Conservation (phyloP, 805 yeast genomes). For the Limtongozyma cylindracea region DNA sequence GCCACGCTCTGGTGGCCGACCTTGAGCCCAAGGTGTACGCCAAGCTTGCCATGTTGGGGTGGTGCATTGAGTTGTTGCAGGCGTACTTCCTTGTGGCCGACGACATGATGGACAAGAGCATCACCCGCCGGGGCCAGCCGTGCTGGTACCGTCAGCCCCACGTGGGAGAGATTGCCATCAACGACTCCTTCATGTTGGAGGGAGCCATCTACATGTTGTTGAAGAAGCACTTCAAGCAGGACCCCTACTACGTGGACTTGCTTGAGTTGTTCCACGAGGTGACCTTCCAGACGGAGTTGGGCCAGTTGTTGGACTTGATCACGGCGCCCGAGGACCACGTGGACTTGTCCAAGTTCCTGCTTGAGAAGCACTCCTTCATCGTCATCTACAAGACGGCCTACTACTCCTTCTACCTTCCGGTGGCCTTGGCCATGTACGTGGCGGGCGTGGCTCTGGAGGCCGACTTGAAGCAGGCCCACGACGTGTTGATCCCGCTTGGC, state of each 20-base stretch:
- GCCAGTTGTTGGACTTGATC: slow-evolving; percentile 83
- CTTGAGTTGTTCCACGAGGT: slow-evolving; percentile 91
- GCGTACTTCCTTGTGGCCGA: slow-evolving; percentile 95
- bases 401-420: slow-evolving; percentile 93
- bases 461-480: slow-evolving; percentile 74
- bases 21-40: slow-evolving; percentile 46
- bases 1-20: slow-evolving; percentile 26
- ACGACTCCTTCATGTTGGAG: slow-evolving; percentile 92
- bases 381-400: slow-evolving; percentile 94
- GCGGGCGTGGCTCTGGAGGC: slow-evolving; percentile 47
- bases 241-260: slow-evolving; percentile 67
- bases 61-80: slow-evolving; percentile 87
- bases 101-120: slow-evolving; percentile 93
- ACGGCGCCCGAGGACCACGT: slow-evolving; percentile 95
- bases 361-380: slow-evolving; percentile 81
- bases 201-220: slow-evolving; percentile 76
- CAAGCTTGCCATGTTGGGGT: slow-evolving; percentile 73
- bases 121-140: slow-evolving; percentile 95
- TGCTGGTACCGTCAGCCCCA: slow-evolving; percentile 78
- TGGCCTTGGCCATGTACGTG: slow-evolving; percentile 86
- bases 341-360: slow-evolving; percentile 66
- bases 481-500: slow-evolving; percentile 80
- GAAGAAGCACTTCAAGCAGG: slow-evolving; percentile 70
- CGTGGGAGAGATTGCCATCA: slow-evolving; percentile 86
- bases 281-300: slow-evolving; percentile 92